A percentile compares a stretch with the other conserved stretches of the same genome.
These are phyloP conservation scores for Geotrichum carabidarum DNA, from an alignment of 1,139 yeast species.

Conservation along the genomic window DNA sequence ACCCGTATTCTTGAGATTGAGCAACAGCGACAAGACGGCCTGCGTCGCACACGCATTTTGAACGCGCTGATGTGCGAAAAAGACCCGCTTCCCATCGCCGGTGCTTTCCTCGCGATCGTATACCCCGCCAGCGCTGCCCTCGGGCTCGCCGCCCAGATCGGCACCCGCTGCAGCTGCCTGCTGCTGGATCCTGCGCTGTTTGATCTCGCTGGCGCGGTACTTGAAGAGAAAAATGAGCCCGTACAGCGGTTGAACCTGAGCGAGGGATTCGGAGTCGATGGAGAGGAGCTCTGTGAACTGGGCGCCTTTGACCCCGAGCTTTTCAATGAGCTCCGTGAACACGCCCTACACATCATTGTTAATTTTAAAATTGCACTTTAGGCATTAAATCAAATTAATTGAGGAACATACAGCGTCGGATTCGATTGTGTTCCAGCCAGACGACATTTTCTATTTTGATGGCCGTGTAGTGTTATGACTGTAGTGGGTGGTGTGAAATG, in stretches of 20 bases:
- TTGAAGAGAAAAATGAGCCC: constrained; percentile 65
- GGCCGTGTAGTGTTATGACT: too few species aligned
- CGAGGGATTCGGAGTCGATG: constrained; percentile 48
- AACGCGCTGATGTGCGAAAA: constrained; percentile 63
- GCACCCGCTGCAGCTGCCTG: constrained; percentile 23
- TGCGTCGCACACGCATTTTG: constrained; percentile 77
- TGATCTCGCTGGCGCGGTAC: constrained; percentile 41
- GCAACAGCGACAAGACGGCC: constrained; percentile 58
- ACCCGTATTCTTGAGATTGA: constrained; percentile 39
- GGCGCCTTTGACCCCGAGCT: constrained; percentile 51
- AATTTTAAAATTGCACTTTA: constrained; percentile 19
- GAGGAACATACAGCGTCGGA: constrained; percentile 48
- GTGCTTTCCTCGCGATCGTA: constrained; percentile 28
- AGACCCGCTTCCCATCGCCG: constrained; percentile 37
- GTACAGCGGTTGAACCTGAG: constrained; percentile 42
- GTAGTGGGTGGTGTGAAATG: too few species aligned
- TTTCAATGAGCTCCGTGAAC: constrained; percentile 59
- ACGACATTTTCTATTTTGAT: constrained; percentile 17
- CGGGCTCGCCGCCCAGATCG: constrained; percentile 28
- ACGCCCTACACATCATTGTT: constrained; percentile 43
- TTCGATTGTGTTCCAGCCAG: constrained; percentile 65
- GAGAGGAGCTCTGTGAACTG: constrained; percentile 59
- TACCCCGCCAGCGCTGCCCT: constrained; percentile 44
- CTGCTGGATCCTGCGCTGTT: constrained; percentile 10
- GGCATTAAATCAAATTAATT: constrained; percentile 22